Evolutionary conservation across 2,329 filamentous ascomycete genomes (phyloP).

Genomic region (Bipolaris cookei): DNA sequence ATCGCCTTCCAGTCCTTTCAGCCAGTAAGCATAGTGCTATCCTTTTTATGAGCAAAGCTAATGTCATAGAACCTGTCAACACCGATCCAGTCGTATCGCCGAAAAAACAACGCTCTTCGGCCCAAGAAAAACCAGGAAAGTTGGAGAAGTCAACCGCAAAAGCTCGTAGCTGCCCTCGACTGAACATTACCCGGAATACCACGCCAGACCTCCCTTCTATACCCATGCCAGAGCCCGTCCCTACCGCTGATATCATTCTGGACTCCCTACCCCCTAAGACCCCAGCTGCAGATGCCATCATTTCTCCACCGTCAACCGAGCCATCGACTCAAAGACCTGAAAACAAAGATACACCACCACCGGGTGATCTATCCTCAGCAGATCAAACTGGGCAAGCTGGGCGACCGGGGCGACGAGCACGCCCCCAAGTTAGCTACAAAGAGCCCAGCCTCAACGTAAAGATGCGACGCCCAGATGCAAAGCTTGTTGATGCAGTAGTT

Average conservation of each 20-base stretch:
- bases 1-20: slow-evolving; percentile 50
- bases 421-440: slow-evolving; percentile 57
- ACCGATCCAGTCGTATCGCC: slow-evolving; percentile 54
- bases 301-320: slow-evolving; percentile 55
- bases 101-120: slow-evolving; percentile 46
- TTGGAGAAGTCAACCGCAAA: slow-evolving; percentile 30
- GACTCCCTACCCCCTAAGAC: slow-evolving; percentile 50
- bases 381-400: slow-evolving; percentile 43
- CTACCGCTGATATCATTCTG: slow-evolving; percentile 40
- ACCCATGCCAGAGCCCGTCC: slow-evolving; percentile 29
- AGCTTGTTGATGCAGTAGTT: slow-evolving; percentile 55
- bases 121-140: slow-evolving; percentile 36
- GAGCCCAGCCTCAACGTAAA: slow-evolving; percentile 57
- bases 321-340: slow-evolving; percentile 48
- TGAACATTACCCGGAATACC: slow-evolving; percentile 35
- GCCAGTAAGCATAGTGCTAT: slow-evolving; percentile 48
- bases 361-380: slow-evolving; percentile 47
- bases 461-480: slow-evolving; percentile 57
- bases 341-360: slow-evolving; percentile 53
- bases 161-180: slow-evolving; percentile 29
- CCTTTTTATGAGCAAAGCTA: slow-evolving; percentile 21
- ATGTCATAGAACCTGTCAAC: slow-evolving; percentile 56
- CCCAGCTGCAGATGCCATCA: slow-evolving; percentile 46
- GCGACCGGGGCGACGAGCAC: slow-evolving; percentile 54
- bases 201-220: slow-evolving; percentile 30